Base-by-base conservation (phyloP, 805 yeast species). In the Pichia insulana region DNA sequence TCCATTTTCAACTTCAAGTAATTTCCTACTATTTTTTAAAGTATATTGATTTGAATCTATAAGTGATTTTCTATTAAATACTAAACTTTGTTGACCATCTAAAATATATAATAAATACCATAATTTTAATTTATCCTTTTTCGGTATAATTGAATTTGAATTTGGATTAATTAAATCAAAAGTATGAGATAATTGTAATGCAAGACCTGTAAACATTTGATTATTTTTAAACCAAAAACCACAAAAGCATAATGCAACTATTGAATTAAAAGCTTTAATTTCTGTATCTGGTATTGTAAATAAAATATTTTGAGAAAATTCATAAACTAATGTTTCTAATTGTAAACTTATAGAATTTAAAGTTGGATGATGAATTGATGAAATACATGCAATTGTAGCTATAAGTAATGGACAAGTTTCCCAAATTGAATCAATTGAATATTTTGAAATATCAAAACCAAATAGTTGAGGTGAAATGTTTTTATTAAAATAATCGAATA, bases 191-290 rank as follows among this genome's bases (percentile, higher is more conserved):
- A 80, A 57, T 51, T 80, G 84, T n/a, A 80, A 54, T 0, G 86
- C 86, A 37, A 80, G 54, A 0, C 84, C 82, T 1, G 83, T 76
- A 51, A 78, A 77, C 73, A 77, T 69, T 52, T 76, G 83, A 15
- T 75, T 70, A 47, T 79, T 71, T 17, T 80, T 72, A 37, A 80
- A 67, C 86, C 86, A 80, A 52, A 80, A 76, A 37, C 83, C 80
- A 48, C 83, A 78, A 20, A 80, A 69, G 34, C 80, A 71, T 31
- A 80, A 62, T 0, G 82, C 83, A 17, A 79, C 63, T n/a, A 79
- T 74, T 0, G 79, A 74, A 53, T 78, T 72, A 54, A 74, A 75
- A 1, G 75, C 74, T 40, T 76, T 78, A 1, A 56, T 46, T 46
- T 72, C 78, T 26, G 60, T 64, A 4, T 57, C 56, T 15, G 66